Evolutionary conservation across 192 early-diverging fungal species (phyloP), one percentile per base, ranked within the genome.

Genomic region (Gigaspora rosea): DNA sequence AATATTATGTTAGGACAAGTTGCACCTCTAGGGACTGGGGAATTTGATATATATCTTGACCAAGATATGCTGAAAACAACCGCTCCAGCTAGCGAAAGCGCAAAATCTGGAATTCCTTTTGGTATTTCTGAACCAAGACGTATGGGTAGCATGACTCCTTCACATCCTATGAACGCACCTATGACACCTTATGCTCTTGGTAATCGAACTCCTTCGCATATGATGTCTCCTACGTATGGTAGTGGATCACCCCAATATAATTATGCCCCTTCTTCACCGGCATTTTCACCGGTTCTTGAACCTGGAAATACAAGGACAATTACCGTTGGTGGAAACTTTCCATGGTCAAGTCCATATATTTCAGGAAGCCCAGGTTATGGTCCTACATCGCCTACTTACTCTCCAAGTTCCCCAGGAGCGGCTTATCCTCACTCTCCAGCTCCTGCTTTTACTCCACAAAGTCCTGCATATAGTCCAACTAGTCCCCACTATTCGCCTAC

Each of bases 1-100:
- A 97, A 96, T 83, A 97, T 99, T 49, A 91, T 99, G 87, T 87
- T 99, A 52, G 97, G 97, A 58, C 96, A 99, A 86, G 85, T 99
- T 50, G 96, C 97, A 18, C 95, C 96, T 67, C 81, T 99, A 58
- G 97, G 97, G 67, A 96, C 97, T 0, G 96, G 96, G 75, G 89
- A 90, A 77, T 95, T 98, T 81, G 95, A 95, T 72, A 90, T 99
- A 64, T 87, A 96, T 85, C 86, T 99, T 78, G 94, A 99, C 80
- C 94, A 95, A 82, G 94, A 96, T 52, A 92, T 92, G 93, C 84
- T 99, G 46, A 90, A 89, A 75, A 87, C 88, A 8, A 92, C 89
- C 3, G 87, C 88, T 16, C 81, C 88, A 32, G 85, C 89, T n/a
- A 79, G 84, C 16, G 87, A 86, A 51, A 75, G 64, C 13, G 78